phyloP scores from a whole-genome alignment of 2,329 filamentous ascomycete genomes.

The Rutstroemia sp. region DNA sequence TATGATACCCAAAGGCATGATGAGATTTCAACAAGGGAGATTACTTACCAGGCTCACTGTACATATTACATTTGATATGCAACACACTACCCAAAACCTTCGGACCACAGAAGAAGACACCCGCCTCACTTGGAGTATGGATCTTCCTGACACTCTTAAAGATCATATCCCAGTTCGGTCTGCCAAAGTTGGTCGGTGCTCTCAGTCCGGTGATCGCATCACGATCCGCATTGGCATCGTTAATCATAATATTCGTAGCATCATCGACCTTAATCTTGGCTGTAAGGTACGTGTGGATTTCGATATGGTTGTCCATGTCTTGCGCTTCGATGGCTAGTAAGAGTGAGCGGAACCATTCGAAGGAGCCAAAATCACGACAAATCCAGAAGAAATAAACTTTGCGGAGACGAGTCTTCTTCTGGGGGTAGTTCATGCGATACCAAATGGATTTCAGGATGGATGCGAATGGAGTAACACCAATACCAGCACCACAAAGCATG shows the following conservation, averaged over 20 bases:
- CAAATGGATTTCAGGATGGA: constrained; percentile 87
- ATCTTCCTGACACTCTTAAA: constrained; percentile 78
- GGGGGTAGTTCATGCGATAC: constrained; percentile 87
- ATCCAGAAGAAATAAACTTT: constrained; percentile 96
- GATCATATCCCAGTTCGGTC: constrained; percentile 87
- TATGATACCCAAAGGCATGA: neutral
- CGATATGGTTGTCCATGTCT: constrained; percentile 75
- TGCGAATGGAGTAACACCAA: constrained; percentile 80
- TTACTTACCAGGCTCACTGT: constrained; percentile 70
- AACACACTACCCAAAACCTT: constrained; percentile 70
- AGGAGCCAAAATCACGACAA: constrained; percentile 78
- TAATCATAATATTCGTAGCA: constrained; percentile 89
- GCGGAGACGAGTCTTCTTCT: constrained; percentile 68
- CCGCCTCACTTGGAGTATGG: constrained; percentile 63
- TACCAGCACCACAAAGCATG: constrained; percentile 73
- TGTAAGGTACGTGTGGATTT: constrained; percentile 84
- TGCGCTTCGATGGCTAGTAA: constrained; percentile 80
- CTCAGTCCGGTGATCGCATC: constrained; percentile 78
- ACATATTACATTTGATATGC: constrained; percentile 83
- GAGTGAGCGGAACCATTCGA: constrained; percentile 84
- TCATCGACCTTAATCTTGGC: constrained; percentile 82
- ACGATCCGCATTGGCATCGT: constrained; percentile 76
- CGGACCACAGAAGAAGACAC: constrained; percentile 81
- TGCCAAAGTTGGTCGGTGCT: constrained; percentile 77
- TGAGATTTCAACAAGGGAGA: neutral